phyloP scores from a whole-genome alignment of 2,329 filamentous ascomycete species.

The Hypoxylon sp. region DNA sequence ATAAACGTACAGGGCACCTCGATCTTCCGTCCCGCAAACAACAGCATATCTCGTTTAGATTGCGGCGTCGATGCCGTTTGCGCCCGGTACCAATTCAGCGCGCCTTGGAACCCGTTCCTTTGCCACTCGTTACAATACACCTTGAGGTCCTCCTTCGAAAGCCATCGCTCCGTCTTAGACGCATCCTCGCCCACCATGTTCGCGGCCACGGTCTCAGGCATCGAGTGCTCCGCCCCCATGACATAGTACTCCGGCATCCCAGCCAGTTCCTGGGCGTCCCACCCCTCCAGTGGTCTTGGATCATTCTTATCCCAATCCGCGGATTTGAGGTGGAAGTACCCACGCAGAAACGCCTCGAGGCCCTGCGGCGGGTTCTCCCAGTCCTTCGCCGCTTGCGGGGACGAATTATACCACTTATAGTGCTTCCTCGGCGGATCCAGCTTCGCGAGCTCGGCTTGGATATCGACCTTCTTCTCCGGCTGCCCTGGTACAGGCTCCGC shows the following conservation, averaged over 20 bases:
- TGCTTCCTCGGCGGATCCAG: slow-evolving; percentile 73
- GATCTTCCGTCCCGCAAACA: slow-evolving; percentile 72
- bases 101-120: slow-evolving; percentile 74
- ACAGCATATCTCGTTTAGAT: slow-evolving; percentile 64
- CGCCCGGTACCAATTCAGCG: slow-evolving; percentile 76
- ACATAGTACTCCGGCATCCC: slow-evolving; percentile 77
- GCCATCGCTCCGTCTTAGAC: slow-evolving; percentile 62
- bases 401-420: slow-evolving; percentile 77
- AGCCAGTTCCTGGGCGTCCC: slow-evolving; percentile 69
- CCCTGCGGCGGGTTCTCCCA: slow-evolving; percentile 52
- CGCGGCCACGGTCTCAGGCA: slow-evolving; percentile 68
- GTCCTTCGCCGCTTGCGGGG: slow-evolving; percentile 63
- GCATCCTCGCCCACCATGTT: slow-evolving; percentile 68
- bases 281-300: slow-evolving; percentile 66
- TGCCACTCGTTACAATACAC: slow-evolving; percentile 73
- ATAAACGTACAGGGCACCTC: slow-evolving; percentile 73
- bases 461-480: slow-evolving; percentile 53
- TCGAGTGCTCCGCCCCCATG: slow-evolving; percentile 69
- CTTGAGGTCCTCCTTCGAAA: slow-evolving; percentile 67
- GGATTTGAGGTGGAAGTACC: slow-evolving; percentile 77
- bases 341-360: slow-evolving; percentile 71
- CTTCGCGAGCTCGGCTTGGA: slow-evolving; percentile 68
- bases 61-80: slow-evolving; percentile 63
- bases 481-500: slow-evolving; percentile 60
- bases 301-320: slow-evolving; percentile 69